Conservation (phyloP, 306 rosid species). For the Hippophae rhamnoides region DNA sequence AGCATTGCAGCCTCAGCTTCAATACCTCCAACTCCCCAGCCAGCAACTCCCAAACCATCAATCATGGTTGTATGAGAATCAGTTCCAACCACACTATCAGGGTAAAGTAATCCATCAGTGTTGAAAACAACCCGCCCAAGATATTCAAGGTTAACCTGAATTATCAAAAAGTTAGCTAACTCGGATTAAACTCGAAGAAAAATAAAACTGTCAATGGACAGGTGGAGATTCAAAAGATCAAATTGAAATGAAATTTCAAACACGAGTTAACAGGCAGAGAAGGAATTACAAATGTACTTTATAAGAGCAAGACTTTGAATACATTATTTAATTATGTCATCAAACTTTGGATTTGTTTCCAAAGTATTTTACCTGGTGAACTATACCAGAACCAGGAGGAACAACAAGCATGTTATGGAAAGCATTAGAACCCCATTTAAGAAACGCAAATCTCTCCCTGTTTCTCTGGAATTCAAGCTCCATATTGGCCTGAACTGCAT, state of each 20-base stretch:
- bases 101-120: slow-evolving; percentile 70
- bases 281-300: not conserved
- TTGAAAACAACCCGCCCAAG: slow-evolving; percentile 93
- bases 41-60: slow-evolving; percentile 92
- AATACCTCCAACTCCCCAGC: slow-evolving; percentile 98
- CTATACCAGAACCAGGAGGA: slow-evolving; percentile 95
- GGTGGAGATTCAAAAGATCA: not conserved
- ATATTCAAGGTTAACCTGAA: slow-evolving; percentile 91
- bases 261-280: not conserved
- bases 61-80: slow-evolving; percentile 96
- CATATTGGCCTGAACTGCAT: slow-evolving; percentile 89
- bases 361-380: slow-evolving; percentile 67
- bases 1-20: slow-evolving; percentile 97
- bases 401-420: slow-evolving; percentile 87
- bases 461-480: slow-evolving; percentile 83
- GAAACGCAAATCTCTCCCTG: slow-evolving; percentile 87
- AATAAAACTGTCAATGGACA: not conserved
- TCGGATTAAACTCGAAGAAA: not conserved
- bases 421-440: slow-evolving; percentile 90
- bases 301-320: not conserved
- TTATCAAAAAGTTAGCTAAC: slow-evolving; percentile 16
- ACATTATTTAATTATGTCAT: slow-evolving; percentile 5
- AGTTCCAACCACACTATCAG: slow-evolving; percentile 95
- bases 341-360: slow-evolving; percentile 8
- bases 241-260: not conserved